Conservation (phyloP, 2,329 filamentous ascomycete genomes). For the Scopulariopsis brevicaulis region DNA sequence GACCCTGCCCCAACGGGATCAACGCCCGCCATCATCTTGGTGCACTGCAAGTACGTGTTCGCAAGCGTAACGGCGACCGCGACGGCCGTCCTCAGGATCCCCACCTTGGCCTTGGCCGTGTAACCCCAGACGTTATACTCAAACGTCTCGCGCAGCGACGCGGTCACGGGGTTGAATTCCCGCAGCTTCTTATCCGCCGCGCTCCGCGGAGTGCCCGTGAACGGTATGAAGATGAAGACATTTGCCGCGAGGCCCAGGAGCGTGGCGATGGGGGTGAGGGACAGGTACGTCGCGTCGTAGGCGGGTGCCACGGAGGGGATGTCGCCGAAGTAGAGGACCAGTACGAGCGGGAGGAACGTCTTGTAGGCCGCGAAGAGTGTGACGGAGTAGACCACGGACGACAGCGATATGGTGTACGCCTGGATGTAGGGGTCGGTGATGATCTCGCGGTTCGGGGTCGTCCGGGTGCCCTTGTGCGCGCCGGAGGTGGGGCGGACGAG, state of each 20-base stretch:
- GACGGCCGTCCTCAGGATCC: constrained; percentile 52
- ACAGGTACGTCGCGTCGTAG: constrained; percentile 49
- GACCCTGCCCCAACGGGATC: constrained; percentile 57
- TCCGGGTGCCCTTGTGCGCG: constrained; percentile 44
- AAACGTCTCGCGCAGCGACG: constrained; percentile 59
- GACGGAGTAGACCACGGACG: constrained; percentile 64
- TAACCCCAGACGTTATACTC: constrained; percentile 64
- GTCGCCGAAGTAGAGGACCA: constrained; percentile 66
- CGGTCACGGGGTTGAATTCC: constrained; percentile 52
- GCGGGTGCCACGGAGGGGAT: constrained; percentile 59
- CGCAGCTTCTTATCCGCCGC: constrained; percentile 33
- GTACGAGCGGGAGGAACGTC: constrained; percentile 57
- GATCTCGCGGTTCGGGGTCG: constrained; percentile 51
- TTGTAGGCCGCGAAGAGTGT: constrained; percentile 57
- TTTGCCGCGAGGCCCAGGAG: constrained; percentile 58
- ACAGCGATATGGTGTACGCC: constrained; percentile 54
- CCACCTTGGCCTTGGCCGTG: constrained; percentile 47
- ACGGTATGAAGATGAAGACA: constrained; percentile 67
- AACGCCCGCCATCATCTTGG: constrained; percentile 56
- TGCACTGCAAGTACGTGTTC: constrained; percentile 53
- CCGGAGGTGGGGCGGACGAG: constrained; percentile 58
- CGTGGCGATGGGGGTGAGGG: constrained; percentile 46
- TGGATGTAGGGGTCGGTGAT: constrained; percentile 51
- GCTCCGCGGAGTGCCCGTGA: constrained; percentile 39
- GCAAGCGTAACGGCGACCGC: constrained; percentile 44